Evolutionary conservation across 2,329 filamentous ascomycete species (phyloP), one percentile per base, ranked within the genome.

Genomic region (Fusarium torulosum): DNA sequence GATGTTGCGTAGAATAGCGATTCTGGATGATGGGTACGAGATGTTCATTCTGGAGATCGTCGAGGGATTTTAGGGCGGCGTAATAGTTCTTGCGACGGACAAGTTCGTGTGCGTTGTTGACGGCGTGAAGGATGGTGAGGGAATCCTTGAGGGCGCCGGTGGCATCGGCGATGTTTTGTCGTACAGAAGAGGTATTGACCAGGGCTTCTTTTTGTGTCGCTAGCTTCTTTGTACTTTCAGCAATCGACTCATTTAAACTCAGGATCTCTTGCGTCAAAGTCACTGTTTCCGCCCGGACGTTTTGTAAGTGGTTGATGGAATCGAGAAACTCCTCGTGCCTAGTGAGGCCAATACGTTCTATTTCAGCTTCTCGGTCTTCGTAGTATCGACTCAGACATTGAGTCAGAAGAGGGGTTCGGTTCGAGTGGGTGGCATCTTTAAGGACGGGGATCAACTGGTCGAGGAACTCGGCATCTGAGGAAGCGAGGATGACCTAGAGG

Each of bases 291-390:
- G 97, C 93, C 53, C 95, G 91, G 51, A 98, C 94, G 60, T 89
- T 88, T 72, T 98, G 91, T n/a, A 99, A 87, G 75, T 96, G 93
- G 74, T 96, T 96, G 70, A 99, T 94, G 0, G 95, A 97, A 68
- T 88, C 89, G 33, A 98, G 90, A 75, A 99, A 99, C 75, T 97
- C 96, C 75, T 98, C 95, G 75, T 99, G 96, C 74, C 97, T 97
- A 13, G 92, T 95, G 74, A 97, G 90, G 72, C 96, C 97, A 72
- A 98, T 96, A 21, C 88, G 88, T 80, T 99, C 96, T 69, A 99
- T 98, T 73, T 98, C 94, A 15, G 87, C 81, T 78, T 99, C 96
- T 63, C 94, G 90, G 45, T 96, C 92, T 70, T 91, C 90, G 33
- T 94, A 92, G 78, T 97, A 96, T 70, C 90, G 89, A 14, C 66